Percentiles rank a stretch among this genome's conserved stretches.
Conservation (phyloP, 129 eudicot genomes). For the Kitagawia praeruptora region DNA sequence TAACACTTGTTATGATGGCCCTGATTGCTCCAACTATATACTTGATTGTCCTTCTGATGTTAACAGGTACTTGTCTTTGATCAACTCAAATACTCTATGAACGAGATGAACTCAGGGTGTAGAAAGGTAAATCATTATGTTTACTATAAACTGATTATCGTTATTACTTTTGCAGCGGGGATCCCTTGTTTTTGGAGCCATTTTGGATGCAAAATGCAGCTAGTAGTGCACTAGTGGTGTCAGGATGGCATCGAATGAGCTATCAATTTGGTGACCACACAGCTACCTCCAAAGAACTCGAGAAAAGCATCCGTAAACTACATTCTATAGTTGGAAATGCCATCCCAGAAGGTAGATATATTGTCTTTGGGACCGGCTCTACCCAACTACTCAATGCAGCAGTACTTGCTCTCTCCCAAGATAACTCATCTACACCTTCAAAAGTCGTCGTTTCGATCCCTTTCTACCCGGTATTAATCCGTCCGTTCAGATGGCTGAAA, state of each 20-base stretch:
- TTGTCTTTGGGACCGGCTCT: constrained; percentile 54
- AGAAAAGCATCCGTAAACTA: constrained; percentile 38
- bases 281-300: constrained; percentile 33
- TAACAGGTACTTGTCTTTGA: constrained; percentile 24
- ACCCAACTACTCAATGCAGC: constrained; percentile 62
- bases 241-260: constrained; percentile 91
- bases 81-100: neutral
- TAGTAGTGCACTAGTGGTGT: constrained; percentile 42
- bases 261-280: constrained; percentile 24
- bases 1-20: constrained; percentile 46
- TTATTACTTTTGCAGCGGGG: constrained; percentile 46
- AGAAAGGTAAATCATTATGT: too few relatives aligned
- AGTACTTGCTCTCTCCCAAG: constrained; percentile 24
- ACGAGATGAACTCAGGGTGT: too few relatives aligned
- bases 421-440: constrained; percentile 36
- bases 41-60: constrained; percentile 44
- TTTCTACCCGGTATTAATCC: constrained; percentile 44
- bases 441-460: constrained; percentile 46
- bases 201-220: constrained; percentile 66
- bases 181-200: constrained; percentile 71
- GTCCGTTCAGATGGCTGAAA: neutral
- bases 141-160: neutral
- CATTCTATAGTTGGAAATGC: constrained; percentile 57
- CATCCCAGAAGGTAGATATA: constrained; percentile 37
- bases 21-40: constrained; percentile 37